Conservation (phyloP, 1,284 basidiomycete species). For the Ustilago xerochloae region DNA sequence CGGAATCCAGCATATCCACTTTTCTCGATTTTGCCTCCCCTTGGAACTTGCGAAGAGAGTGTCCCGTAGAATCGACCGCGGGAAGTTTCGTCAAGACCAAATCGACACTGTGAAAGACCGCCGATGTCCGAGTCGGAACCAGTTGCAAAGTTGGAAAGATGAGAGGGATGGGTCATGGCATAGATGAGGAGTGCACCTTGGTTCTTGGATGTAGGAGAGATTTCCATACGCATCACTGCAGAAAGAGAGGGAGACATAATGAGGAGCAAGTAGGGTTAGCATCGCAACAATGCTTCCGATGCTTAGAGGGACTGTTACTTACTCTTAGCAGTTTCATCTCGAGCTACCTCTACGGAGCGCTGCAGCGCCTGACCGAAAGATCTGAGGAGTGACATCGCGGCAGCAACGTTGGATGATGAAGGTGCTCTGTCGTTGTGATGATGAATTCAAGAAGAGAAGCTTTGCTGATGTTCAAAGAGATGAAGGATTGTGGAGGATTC, state of each 20-base stretch:
- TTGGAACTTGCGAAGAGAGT: constrained; percentile 66
- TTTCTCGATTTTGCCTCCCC: constrained; percentile 66
- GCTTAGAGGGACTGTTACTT: too few relatives aligned
- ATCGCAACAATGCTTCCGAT: too few relatives aligned
- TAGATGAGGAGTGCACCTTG: constrained; percentile 54
- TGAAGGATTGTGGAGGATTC: constrained; percentile 22
- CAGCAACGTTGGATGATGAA: not conserved
- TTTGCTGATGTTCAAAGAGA: not conserved
- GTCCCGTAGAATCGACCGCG: constrained; percentile 67
- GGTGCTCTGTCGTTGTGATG: not conserved
- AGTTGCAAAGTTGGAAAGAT: constrained; percentile 72
- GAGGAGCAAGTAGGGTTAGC: constrained; percentile 5
- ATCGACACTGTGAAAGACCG: constrained; percentile 76
- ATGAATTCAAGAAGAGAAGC: not conserved
- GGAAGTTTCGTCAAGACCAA: constrained; percentile 52
- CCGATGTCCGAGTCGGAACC: constrained; percentile 88
- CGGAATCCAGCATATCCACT: constrained; percentile 79
- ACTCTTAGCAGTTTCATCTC: constrained; percentile 58
- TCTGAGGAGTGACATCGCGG: constrained; percentile 48
- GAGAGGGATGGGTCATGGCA: constrained; percentile 33
- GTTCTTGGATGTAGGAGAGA: constrained; percentile 47
- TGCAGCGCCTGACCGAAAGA: constrained; percentile 55
- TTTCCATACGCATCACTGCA: constrained; percentile 63
- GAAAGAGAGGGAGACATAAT: too few relatives aligned
- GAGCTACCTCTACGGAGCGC: constrained; percentile 57